These are phyloP conservation scores for Aspergillus brasiliensis DNA, from an alignment of 2,329 filamentous ascomycete species.

Conservation along the genomic window DNA sequence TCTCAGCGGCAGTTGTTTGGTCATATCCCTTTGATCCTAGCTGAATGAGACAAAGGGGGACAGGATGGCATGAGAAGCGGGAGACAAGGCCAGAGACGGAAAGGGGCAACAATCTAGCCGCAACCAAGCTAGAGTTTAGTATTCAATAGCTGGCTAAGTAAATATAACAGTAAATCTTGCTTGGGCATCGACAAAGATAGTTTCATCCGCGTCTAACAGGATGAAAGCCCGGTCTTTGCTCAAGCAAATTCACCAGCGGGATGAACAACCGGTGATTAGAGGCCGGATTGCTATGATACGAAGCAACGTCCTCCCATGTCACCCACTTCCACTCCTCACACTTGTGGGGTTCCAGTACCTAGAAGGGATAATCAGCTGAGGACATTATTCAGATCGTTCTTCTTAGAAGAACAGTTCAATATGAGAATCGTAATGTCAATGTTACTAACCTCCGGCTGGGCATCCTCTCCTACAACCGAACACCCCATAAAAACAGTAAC, in stretches of 20 bases:
- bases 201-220: not conserved
- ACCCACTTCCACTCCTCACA: conserved; percentile 60
- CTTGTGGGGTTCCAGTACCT: conserved; percentile 53
- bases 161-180: no score
- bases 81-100: no score
- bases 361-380: not conserved
- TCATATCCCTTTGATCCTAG: no score
- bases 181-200: no score
- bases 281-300: not conserved
- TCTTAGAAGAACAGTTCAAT: not conserved
- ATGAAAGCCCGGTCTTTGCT: conserved; percentile 11
- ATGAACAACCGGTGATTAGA: conserved; percentile 15
- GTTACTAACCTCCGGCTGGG: conserved; percentile 56
- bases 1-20: no score
- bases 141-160: no score
- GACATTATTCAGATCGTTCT: no score
- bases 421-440: not conserved
- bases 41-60: no score
- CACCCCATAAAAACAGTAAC: conserved; percentile 70
- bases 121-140: fast-evolving
- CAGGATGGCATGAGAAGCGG: no score
- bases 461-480: conserved; percentile 49
- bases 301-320: conserved; percentile 49
- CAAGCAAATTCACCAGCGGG: conserved; percentile 16
- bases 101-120: no score